phyloP scores from a whole-genome alignment of 257 asterid genomes.

The Capsicum baccatum region DNA sequence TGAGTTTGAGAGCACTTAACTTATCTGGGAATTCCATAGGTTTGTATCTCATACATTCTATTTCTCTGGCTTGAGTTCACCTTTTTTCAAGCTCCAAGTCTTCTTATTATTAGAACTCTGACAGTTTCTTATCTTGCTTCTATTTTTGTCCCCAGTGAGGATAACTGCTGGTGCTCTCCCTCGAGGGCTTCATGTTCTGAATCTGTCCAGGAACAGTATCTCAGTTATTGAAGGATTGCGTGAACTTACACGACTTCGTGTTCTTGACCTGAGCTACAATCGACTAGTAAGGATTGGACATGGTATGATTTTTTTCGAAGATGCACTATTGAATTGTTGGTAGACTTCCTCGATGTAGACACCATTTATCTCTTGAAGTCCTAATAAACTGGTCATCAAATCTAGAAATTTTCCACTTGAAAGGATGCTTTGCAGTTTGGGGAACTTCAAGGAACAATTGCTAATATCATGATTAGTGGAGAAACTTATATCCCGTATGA shows the following conservation, averaged over 20 bases:
- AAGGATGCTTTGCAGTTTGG: constrained; percentile 9
- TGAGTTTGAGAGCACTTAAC: constrained; percentile 81
- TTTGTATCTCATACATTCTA: constrained; percentile 39
- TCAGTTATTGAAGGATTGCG: constrained; percentile 88
- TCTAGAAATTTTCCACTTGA: not conserved
- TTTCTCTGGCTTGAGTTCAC: constrained; percentile 12
- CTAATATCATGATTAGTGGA: not conserved
- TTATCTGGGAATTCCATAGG: constrained; percentile 95
- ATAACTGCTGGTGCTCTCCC: constrained; percentile 95
- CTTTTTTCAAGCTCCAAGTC: not conserved
- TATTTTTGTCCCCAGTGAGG: constrained; percentile 54
- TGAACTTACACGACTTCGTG: constrained; percentile 91
- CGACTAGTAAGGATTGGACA: constrained; percentile 88
- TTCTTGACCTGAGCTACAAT: constrained; percentile 94
- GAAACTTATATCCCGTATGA: not conserved
- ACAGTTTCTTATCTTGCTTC: constrained; percentile 30
- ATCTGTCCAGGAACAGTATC: constrained; percentile 87
- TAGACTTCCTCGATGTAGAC: constrained; percentile 11
- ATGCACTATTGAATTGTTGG: constrained; percentile 12
- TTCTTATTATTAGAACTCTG: not conserved
- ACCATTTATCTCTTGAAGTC: not conserved
- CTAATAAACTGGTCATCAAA: constrained; percentile 16
- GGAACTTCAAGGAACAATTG: constrained; percentile 10
- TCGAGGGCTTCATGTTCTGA: constrained; percentile 87
- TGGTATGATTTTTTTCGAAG: constrained; percentile 54